These are phyloP conservation scores for Dioszegia hungarica DNA, from an alignment of 768 basidiomycete species.

Conservation along the genomic window DNA sequence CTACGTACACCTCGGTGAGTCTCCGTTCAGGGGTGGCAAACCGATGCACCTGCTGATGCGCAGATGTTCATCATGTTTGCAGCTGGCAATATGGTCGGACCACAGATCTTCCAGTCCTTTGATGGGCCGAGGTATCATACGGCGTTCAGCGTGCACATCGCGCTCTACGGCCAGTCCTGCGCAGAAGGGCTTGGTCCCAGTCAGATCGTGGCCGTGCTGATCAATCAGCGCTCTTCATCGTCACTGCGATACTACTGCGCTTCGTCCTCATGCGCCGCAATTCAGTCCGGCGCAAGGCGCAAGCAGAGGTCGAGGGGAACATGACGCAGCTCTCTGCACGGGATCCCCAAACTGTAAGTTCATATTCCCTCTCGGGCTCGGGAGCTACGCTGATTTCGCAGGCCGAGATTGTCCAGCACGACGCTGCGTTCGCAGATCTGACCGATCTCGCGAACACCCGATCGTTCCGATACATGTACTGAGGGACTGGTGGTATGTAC, in stretches of 20 bases:
- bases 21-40: too few species aligned
- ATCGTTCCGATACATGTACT: constrained; percentile 39
- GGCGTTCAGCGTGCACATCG: constrained; percentile 55
- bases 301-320: background rate
- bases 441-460: constrained; percentile 56
- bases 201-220: background rate
- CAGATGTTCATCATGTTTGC: constrained; percentile 58
- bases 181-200: background rate
- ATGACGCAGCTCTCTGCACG: background rate
- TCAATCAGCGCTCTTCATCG: constrained; percentile 49
- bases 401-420: constrained; percentile 41
- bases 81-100: constrained; percentile 55
- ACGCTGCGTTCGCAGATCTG: constrained; percentile 55
- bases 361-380: background rate
- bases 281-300: constrained; percentile 37
- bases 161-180: constrained; percentile 51
- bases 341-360: background rate
- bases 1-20: constrained; percentile 48
- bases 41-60: background rate
- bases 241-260: constrained; percentile 52
- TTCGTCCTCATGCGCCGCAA: constrained; percentile 53
- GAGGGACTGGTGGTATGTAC: too few species aligned
- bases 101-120: constrained; percentile 54
- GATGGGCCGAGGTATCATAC: constrained; percentile 55
- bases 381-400: constrained; percentile 13